Percentiles rank a stretch among this genome's conserved stretches.
Conservation (phyloP, 257 asterid genomes). For the Solanum ahanhuiri region DNA sequence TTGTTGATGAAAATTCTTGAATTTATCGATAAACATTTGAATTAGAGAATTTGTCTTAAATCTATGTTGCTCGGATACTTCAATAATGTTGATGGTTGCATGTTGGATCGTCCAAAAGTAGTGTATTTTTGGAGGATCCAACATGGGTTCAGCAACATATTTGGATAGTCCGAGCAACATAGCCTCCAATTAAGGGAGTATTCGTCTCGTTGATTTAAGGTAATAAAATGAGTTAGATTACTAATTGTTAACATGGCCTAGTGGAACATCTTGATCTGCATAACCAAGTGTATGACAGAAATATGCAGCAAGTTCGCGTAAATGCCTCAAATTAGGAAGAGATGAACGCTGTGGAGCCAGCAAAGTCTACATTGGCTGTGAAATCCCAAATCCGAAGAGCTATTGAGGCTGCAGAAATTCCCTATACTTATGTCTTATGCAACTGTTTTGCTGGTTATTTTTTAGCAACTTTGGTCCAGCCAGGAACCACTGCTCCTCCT, state of each 20-base stretch:
- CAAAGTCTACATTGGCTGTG: slow-evolving; percentile 19
- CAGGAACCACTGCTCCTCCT: slow-evolving; percentile 36
- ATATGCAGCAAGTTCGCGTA: neutral
- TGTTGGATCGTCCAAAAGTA: neutral
- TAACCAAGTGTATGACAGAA: no score
- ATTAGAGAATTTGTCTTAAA: neutral
- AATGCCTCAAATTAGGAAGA: neutral
- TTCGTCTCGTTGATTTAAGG: neutral
- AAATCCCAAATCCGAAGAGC: slow-evolving; percentile 40
- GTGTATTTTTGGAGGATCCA: neutral
- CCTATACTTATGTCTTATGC: slow-evolving; percentile 34
- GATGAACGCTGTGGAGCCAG: slow-evolving; percentile 45
- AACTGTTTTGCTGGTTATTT: slow-evolving; percentile 55
- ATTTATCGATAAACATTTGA: neutral
- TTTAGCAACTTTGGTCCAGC: slow-evolving; percentile 33
- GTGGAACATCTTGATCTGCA: no score
- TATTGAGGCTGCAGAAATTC: slow-evolving; percentile 45
- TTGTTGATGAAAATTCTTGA: neutral
- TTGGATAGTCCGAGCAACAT: neutral
- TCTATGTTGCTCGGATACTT: neutral
- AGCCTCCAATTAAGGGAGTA: neutral
- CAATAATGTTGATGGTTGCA: neutral
- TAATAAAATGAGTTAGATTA: neutral
- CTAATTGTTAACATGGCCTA: neutral
- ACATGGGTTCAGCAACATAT: neutral